Conservation (phyloP, 345 rosid genomes). For the Adansonia digitata region DNA sequence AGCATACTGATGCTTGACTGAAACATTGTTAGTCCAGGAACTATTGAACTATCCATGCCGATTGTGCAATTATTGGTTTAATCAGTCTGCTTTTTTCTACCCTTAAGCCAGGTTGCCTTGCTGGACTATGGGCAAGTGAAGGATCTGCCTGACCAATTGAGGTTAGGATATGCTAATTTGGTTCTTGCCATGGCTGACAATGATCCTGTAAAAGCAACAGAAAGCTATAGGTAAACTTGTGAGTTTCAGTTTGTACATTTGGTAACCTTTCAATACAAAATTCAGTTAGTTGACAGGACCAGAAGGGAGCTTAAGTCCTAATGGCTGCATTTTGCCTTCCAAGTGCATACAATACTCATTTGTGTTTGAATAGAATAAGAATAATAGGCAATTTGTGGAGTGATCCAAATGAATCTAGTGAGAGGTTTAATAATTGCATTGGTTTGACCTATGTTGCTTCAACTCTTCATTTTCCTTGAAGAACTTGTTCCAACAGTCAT, state of each 20-base stretch:
- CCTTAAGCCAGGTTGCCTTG: conserved; percentile 65
- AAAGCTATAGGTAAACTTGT: conserved; percentile 70
- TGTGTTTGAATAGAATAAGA: background rate
- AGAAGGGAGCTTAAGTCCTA: conserved; percentile 7
- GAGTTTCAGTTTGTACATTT: conserved; percentile 1
- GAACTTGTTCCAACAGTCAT: too few relatives aligned
- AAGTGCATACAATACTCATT: background rate
- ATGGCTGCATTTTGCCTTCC: background rate
- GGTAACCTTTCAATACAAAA: background rate
- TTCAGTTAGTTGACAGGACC: background rate
- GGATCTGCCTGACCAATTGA: conserved; percentile 79
- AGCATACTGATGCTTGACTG: background rate
- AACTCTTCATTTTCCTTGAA: too few relatives aligned
- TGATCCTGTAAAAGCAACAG: conserved; percentile 50
- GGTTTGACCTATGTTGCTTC: too few relatives aligned
- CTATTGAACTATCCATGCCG: background rate
- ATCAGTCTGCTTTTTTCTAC: conserved; percentile 16
- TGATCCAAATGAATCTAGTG: background rate
- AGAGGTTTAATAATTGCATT: background rate
- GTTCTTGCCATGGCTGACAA: conserved; percentile 82
- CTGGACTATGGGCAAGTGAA: conserved; percentile 96
- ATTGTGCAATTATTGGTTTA: conserved; percentile 13
- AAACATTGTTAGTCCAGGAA: background rate
- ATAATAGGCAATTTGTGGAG: background rate
- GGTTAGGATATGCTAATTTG: conserved; percentile 89